Evolutionary conservation across 345 rosid genomes (phyloP).

Genomic region (Euclidium syriacum): DNA sequence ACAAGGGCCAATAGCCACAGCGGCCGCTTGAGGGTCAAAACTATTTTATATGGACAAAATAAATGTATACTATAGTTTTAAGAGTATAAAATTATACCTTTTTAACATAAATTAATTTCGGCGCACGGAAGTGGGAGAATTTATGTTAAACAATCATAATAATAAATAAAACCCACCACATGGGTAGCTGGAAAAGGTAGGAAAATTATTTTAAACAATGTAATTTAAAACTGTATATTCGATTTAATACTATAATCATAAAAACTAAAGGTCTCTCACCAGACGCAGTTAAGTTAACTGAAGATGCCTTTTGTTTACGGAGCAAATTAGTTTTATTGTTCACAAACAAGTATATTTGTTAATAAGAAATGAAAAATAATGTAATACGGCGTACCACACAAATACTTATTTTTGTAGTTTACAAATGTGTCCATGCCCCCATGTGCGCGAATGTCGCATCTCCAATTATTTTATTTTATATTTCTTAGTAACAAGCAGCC

Average conservation of each 20-base stretch:
- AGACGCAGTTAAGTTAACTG: slow-evolving; percentile 14
- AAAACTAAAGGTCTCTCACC: background rate
- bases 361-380: background rate
- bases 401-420: slow-evolving; percentile 13
- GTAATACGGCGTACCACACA: slow-evolving; percentile 31
- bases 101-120: slow-evolving; percentile 4
- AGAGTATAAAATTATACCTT: background rate
- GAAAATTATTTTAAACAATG: background rate
- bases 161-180: slow-evolving; percentile 24
- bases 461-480: background rate
- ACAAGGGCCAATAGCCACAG: slow-evolving; percentile 5
- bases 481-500: slow-evolving; percentile 1
- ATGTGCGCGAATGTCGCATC: slow-evolving; percentile 25
- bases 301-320: slow-evolving; percentile 3
- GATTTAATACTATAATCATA: background rate
- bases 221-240: background rate
- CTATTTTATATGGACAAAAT: background rate
- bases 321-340: background rate
- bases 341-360: background rate
- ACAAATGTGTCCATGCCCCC: slow-evolving; percentile 30
- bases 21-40: slow-evolving; percentile 14
- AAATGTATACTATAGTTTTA: background rate
- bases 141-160: background rate
- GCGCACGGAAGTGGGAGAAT: slow-evolving; percentile 32
- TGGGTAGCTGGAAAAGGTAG: slow-evolving; percentile 28